Base-by-base conservation (phyloP, 2,329 filamentous ascomycete genomes). In the Nectriaceae sp. region DNA sequence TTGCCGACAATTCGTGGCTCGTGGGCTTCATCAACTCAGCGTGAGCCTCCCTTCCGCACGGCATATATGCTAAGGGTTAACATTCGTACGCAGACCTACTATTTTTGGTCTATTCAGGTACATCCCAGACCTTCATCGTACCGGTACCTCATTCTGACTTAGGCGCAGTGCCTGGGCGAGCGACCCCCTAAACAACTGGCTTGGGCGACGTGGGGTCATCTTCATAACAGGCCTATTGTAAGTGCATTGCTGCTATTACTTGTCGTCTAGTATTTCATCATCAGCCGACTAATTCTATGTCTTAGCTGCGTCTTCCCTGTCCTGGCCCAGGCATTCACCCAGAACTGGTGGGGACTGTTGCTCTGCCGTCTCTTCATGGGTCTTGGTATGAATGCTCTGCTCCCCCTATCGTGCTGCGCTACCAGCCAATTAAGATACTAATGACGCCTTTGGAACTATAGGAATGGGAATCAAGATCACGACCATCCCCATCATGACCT, bases 21-120 rank as follows among this genome's bases (percentile, higher is more conserved):
- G 71, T 84, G 15, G 83, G 83, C 19, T 63, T 83, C 4, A 73
- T 87, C 44, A 86, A 86, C 33, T n/a, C n/a, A n/a, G n/a, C n/a
- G n/a, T n/a, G n/a, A n/a, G n/a, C n/a, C n/a, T n/a, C n/a, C n/a
- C n/a, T n/a, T n/a, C n/a, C n/a, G n/a, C n/a, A n/a, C n/a, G n/a
- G n/a, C n/a, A n/a, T n/a, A n/a, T n/a, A n/a, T n/a, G n/a, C n/a
- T n/a, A n/a, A n/a, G n/a, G n/a, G n/a, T n/a, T n/a, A n/a, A n/a
- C n/a, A n/a, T n/a, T n/a, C n/a, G n/a, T n/a, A 31, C 15, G 26
- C 26, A 31, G 41, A 3, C 56, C 59, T 3, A 56, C 57, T 1
- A 45, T 59, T 2, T 61, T 55, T 38, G 52, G 53, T 5, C 49
- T 66, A 3, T 36, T n/a, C n/a, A n/a, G n/a, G n/a, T n/a, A n/a